Base-by-base conservation (phyloP, 768 basidiomycete species). In the Psilocybe cyanescens region DNA sequence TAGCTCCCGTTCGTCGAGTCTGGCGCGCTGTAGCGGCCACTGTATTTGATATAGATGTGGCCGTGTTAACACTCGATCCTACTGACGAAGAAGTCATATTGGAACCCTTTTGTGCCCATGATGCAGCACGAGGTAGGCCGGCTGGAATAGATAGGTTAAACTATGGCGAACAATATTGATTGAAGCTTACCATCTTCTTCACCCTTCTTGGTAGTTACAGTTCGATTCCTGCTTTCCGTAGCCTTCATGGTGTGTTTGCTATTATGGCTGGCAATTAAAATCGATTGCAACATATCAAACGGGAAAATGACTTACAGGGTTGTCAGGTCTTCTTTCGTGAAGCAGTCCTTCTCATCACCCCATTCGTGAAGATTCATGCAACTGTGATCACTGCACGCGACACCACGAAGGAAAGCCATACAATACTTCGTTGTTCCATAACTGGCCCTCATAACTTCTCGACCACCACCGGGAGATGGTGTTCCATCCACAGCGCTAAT, bases 371-470 rank as follows among this genome's bases (percentile, higher is more conserved):
- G 78, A 72, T 93, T 92, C 88, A 96, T 90, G 75, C 97, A 99
- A 65, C 85, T 88, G 68, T 92, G 90, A 69, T 94, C 94, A 60
- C 88, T 84, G 75, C 97, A 99, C 61, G 83, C 82, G 37, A 85
- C 83, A 17, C 93, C 88, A 45, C 96, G 91, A 62, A 99, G 83
- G 73, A 97, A 99, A 3, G 89, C 82, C 87, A 98, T 95, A 76
- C 97, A 99, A 70, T 99, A 99, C 74, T 97, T 94, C 33, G 97
- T 97, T 14, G 96, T 99, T 29, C 97, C 97, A 73, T 94, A 90
- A 70, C 94, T 96, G 16, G 95, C 97, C 62, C 94, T 85, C 87
- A 99, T 90, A 47, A 93, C 82, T 62, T 96, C 91, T 19, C 90
- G 88, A 37, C 91, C 90, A 50, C 94, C 95, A 12, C 90, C 88